These are phyloP conservation scores for Chenopodium berlandieri DNA, from an alignment of 148 eudicot genomes.

Conservation along the genomic window DNA sequence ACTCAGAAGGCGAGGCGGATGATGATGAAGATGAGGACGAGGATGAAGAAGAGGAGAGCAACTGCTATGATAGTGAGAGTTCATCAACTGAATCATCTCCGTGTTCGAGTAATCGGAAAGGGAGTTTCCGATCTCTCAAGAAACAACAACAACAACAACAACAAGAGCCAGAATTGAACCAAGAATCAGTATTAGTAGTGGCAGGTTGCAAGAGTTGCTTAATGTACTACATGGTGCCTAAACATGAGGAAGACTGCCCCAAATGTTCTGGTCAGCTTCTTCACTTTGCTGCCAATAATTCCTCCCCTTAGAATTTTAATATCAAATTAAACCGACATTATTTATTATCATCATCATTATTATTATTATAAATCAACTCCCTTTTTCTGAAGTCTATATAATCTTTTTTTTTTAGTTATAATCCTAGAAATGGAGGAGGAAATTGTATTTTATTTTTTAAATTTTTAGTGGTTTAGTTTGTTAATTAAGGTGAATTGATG, in stretches of 20 bases:
- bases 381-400: too few relatives aligned
- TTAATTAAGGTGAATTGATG: background rate
- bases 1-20: slow-evolving; percentile 35
- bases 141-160: background rate
- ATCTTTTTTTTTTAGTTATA: background rate
- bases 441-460: too few relatives aligned
- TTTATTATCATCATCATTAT: too few relatives aligned
- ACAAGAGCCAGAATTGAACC: slow-evolving; percentile 10
- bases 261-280: slow-evolving; percentile 88
- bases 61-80: slow-evolving; percentile 51
- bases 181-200: slow-evolving; percentile 56
- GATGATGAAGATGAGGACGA: slow-evolving; percentile 19
- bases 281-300: slow-evolving; percentile 51
- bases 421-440: too few relatives aligned
- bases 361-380: too few relatives aligned
- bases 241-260: slow-evolving; percentile 65
- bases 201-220: slow-evolving; percentile 91
- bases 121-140: slow-evolving; percentile 26
- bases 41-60: slow-evolving; percentile 22
- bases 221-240: slow-evolving; percentile 95
- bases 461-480: background rate
- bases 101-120: slow-evolving; percentile 28
- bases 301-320: too few relatives aligned
- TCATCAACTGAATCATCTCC: slow-evolving; percentile 52
- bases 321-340: too few relatives aligned